A percentile compares a stretch with the other conserved stretches of the same genome.
Conservation (phyloP, 805 yeast species). For the Yamadazyma kitorensis region DNA sequence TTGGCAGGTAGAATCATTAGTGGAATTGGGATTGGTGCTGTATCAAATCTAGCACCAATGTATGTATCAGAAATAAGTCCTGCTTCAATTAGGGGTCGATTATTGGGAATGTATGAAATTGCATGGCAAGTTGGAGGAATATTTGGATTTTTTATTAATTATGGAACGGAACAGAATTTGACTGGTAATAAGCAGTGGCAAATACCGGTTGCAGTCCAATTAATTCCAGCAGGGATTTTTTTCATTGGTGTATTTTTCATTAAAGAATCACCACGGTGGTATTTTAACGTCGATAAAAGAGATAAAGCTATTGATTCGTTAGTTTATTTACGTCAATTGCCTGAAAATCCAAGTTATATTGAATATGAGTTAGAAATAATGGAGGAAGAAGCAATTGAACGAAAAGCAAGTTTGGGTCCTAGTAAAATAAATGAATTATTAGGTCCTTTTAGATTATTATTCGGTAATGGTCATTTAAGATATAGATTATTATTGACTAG, state of each 20-base stretch:
- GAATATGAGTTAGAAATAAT: slow-evolving; percentile 35
- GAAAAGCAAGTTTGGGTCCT: slow-evolving; percentile 29
- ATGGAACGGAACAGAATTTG: slow-evolving; percentile 40
- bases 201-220: slow-evolving; percentile 46
- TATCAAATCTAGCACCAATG: slow-evolving; percentile 49
- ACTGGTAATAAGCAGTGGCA: slow-evolving; percentile 41
- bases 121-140: slow-evolving; percentile 50
- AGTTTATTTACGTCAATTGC: slow-evolving; percentile 36
- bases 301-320: slow-evolving; percentile 33
- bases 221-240: slow-evolving; percentile 44
- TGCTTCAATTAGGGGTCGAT: slow-evolving; percentile 43
- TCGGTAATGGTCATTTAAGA: slow-evolving; percentile 25
- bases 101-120: slow-evolving; percentile 47
- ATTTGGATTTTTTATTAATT: slow-evolving; percentile 49
- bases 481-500: slow-evolving; percentile 37
- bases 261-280: slow-evolving; percentile 48
- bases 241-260: slow-evolving; percentile 36
- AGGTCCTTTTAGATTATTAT: slow-evolving; percentile 37
- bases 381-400: slow-evolving; percentile 21
- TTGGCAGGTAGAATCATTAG: slow-evolving; percentile 51
- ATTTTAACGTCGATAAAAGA: slow-evolving; percentile 31
- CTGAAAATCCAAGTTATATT: slow-evolving; percentile 37
- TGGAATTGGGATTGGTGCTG: slow-evolving; percentile 53
- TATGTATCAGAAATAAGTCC: slow-evolving; percentile 46
- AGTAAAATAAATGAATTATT: no score